Base-by-base conservation (phyloP, 163 green algal species). In the Scenedesmus sp. region DNA sequence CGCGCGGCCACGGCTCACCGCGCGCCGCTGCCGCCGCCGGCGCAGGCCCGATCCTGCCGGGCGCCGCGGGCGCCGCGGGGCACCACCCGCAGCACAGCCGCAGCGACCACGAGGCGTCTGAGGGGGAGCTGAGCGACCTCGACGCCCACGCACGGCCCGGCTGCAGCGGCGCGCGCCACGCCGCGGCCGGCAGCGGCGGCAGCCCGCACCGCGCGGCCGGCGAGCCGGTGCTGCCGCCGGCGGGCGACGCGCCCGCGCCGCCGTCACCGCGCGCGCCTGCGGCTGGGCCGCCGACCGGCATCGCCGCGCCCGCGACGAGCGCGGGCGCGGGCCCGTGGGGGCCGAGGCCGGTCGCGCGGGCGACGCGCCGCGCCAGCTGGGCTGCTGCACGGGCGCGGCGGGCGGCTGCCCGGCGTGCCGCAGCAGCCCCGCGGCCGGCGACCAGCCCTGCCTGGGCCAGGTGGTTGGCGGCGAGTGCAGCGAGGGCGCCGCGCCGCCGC, bases 41-140 rank as follows among this genome's bases (percentile, higher is more conserved):
- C 17, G 63, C 33, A 34, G 10, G 9, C 20, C 31, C 63, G 13
- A 1, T 53, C 14, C 14, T 51, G 29, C 20, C 65, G 51, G 10
- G 7, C 9, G 36, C 22, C 28, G 28, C 48, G 69, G 70, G 70
- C 18, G 39, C 70, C 45, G 50, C 50, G 20, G 29, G 63, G 36
- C 44, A 47, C 15, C 47, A 60, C 28, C 45, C 45, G 15, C 28
- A 64, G 56, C 28, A 64, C 56, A 28, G 39, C 22, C 63, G 36
- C 45, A 48, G 44, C 34, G 66, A 63, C 36, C 15, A 62, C 22
- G 47, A 75, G 31, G 45, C n/a, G 15, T 73, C 64, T 33, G 64
- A 73, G 45, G 64, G 18, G 26, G 66, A 75, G 26, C 66, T 63
- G 17, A 62, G 17, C 20, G 66, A 75, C 26, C 26, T 48, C 24